Conservation (phyloP, 208 protist genomes). For the Acanthamoeba lenticulata region DNA sequence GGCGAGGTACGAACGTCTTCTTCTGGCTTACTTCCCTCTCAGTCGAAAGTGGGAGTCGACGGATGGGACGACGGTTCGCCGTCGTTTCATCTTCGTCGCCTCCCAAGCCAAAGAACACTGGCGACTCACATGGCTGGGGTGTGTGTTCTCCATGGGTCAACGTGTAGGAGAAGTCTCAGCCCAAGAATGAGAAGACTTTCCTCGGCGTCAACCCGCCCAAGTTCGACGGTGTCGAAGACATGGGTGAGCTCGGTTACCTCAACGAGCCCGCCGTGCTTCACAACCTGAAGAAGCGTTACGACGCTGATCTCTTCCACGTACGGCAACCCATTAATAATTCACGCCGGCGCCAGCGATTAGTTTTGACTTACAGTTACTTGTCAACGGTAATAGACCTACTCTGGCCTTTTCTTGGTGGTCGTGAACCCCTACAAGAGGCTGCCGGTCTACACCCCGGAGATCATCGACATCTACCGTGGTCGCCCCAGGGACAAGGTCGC, state of each 20-base stretch:
- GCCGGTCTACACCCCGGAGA: constrained; percentile 79
- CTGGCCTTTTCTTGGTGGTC: constrained; percentile 67
- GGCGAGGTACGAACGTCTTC: background rate
- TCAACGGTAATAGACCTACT: constrained; percentile 86
- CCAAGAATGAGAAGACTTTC: constrained; percentile 68
- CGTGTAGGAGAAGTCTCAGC: constrained; percentile 52
- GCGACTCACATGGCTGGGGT: too few species aligned
- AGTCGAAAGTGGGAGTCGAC: background rate
- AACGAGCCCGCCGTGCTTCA: constrained; percentile 81
- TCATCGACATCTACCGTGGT: constrained; percentile 80
- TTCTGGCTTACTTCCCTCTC: constrained; percentile 1
- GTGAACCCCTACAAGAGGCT: constrained; percentile 71
- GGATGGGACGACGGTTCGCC: background rate
- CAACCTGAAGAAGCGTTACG: constrained; percentile 78
- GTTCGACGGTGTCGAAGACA: constrained; percentile 79
- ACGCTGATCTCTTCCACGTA: constrained; percentile 81
- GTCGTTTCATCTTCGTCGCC: background rate
- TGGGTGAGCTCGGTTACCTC: constrained; percentile 77
- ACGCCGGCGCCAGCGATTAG: background rate
- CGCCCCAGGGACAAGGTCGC: constrained; percentile 76
- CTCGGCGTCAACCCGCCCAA: constrained; percentile 74
- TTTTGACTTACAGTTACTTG: constrained; percentile 80
- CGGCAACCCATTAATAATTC: background rate
- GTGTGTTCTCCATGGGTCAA: background rate
- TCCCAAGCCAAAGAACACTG: too few species aligned